Base-by-base conservation (phyloP, 1,139 yeast species). In the Martiniozyma asiatica region DNA sequence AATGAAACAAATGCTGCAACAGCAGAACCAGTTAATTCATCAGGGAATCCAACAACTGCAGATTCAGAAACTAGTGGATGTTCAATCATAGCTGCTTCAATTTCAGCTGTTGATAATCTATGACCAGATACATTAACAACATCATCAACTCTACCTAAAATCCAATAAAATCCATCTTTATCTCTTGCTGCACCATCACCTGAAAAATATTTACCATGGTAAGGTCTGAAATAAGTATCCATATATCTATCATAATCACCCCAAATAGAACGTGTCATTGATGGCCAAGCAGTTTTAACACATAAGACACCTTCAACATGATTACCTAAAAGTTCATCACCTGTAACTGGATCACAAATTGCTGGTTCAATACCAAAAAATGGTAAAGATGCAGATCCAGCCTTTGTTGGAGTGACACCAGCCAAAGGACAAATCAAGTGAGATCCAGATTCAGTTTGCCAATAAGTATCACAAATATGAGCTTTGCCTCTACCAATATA, bases 181-280 rank as follows among this genome's bases (percentile, higher is more conserved):
- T 78, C 89, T 48, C 85, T 68, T 10, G 84, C 85, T 24, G 84
- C 85, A 56, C 87, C 87, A 52, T 78, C 89, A 42, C 89, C 89
- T 2, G 82, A 69, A 57, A 78, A 78, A 55, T 76, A 78, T 48
- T 71, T 67, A 34, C 74, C 72, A 26, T 73, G 68, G 49, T 76
- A 78, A 25, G 84, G 81, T 36, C 67, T 73, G 46, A 76, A 58
- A 53, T 78, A 78, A 12, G 87, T 77, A 41, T 77, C 87, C 47
- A 74, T 61, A 49, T 59, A 78, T 44, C 85, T 61, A 42, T 59
- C 63, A 51, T 77, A 75, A 48, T 77, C 81, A 43, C 68, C 69
- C 72, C 72, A 77, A 40, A 78, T 74, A 39, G 84, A 75, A 58
- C 87, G 66, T 10, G 87, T 71, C 55, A 77, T 75, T 8, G 85